Conservation (phyloP, 495 filamentous ascomycete genomes). For the Penicillium paxilli region DNA sequence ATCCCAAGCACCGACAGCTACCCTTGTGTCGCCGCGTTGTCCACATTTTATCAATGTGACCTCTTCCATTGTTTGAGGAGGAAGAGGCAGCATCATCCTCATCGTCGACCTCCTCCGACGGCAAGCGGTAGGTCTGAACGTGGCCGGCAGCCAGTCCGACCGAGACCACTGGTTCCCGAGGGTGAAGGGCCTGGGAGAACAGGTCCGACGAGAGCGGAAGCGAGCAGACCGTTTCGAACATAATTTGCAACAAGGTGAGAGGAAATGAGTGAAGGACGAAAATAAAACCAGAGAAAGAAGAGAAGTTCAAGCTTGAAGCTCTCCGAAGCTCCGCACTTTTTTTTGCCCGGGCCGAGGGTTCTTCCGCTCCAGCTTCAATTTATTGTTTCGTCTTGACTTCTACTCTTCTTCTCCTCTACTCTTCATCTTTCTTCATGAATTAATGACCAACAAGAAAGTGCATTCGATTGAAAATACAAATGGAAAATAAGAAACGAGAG, state of each 20-base stretch:
- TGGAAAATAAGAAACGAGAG: background rate
- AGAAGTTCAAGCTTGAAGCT: background rate
- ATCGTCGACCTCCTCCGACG: conserved; percentile 46
- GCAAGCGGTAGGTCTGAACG: conserved; percentile 82
- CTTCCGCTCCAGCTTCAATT: conserved; percentile 5
- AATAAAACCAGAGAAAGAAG: too few relatives aligned
- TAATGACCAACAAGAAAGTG: background rate
- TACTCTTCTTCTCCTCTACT: background rate
- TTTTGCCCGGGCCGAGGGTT: conserved; percentile 18
- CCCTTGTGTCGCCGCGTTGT: conserved; percentile 87
- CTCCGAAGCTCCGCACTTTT: conserved; percentile 17
- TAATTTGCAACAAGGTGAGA: too few relatives aligned
- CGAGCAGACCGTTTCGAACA: conserved; percentile 89
- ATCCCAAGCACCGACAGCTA: conserved; percentile 78
- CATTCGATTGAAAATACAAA: background rate
- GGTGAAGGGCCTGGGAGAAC: conserved; percentile 86
- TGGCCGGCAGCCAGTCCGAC: conserved; percentile 84
- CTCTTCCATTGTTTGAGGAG: conserved; percentile 57
- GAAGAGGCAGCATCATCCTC: conserved; percentile 51
- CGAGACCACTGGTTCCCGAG: conserved; percentile 76
- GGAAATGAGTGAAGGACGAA: background rate
- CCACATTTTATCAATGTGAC: conserved; percentile 82
- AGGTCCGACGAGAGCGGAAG: conserved; percentile 83
- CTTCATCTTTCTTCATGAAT: background rate
- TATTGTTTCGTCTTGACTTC: background rate